Evolutionary conservation across 1,284 basidiomycete genomes (phyloP).

Genomic region (Rhizoctonia solani): DNA sequence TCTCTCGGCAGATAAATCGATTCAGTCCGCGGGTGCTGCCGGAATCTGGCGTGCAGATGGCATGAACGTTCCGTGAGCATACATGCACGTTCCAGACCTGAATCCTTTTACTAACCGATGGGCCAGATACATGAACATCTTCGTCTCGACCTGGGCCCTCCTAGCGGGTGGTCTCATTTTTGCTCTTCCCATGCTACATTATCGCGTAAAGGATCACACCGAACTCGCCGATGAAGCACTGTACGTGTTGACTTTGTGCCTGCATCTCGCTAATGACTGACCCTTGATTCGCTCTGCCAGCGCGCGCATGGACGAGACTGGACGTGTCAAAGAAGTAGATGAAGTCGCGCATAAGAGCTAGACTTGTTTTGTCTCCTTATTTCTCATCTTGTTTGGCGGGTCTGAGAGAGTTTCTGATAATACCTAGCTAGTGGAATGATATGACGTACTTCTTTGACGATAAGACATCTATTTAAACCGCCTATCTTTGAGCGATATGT

Average conservation of each 20-base stretch:
- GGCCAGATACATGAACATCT: slow-evolving; percentile 58
- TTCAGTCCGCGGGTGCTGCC: slow-evolving; percentile 61
- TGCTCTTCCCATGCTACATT: slow-evolving; percentile 58
- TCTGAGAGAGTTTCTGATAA: too few relatives aligned
- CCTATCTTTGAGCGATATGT: too few relatives aligned
- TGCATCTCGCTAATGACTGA: background rate
- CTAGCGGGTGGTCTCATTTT: slow-evolving; percentile 55
- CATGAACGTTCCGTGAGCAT: slow-evolving; percentile 49
- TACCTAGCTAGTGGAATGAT: too few relatives aligned
- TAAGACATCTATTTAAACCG: too few relatives aligned
- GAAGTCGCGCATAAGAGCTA: slow-evolving; percentile 30
- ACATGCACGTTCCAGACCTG: background rate
- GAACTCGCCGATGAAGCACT: slow-evolving; percentile 51
- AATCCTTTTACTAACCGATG: background rate
- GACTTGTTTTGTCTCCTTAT: too few relatives aligned
- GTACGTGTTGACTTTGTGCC: slow-evolving; percentile 21
- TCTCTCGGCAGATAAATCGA: slow-evolving; percentile 53
- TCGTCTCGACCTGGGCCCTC: slow-evolving; percentile 58
- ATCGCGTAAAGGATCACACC: slow-evolving; percentile 57
- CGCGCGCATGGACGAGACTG: slow-evolving; percentile 37
- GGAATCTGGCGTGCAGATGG: slow-evolving; percentile 58
- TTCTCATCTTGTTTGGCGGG: too few relatives aligned
- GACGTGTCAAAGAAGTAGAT: slow-evolving; percentile 33
- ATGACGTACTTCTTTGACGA: too few relatives aligned
- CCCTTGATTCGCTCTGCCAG: background rate